Base-by-base conservation (phyloP, 106 monocot species). In the Gastrodia elata region DNA sequence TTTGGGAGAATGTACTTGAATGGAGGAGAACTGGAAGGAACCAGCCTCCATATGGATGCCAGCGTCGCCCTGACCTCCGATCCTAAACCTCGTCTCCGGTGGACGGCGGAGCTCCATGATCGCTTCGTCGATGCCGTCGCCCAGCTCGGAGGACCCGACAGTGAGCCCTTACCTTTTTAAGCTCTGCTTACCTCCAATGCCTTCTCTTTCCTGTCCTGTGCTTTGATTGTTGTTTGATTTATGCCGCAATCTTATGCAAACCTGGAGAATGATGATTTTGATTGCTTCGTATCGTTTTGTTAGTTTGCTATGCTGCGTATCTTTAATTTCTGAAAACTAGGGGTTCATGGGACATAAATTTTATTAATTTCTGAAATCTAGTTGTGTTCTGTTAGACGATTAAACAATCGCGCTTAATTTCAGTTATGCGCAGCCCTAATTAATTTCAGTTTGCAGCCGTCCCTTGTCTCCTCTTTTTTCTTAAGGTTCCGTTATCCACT, bases 61-160 rank as follows among this genome's bases (percentile, higher is more conserved):
- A 76, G 76, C 34, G 68, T 76, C 1, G 76, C 68, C 2, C 41
- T 76, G 46, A 76, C 46, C 22, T 32, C 65, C 28, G 91, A 91
- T 48, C 87, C 87, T 32, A 91, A 87, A 76, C 91, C 91, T 2
- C 77, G 91, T 18, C 85, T 91, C 49, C 82, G 91, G 24, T 91
- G 91, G 91, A 87, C 91, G 22, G 73, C 85, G 34, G 87, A 91
- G 56, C 87, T 91, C 56, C 91, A 91, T 40, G 87, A 87, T 39
- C 84, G 87, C 48, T 91, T 91, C 59, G 87, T 91, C 22, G 87
- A 91, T 67, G 87, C 91, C 64, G 91, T 91, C 56, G 68, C 78
- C 6, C 85, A 91, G 76, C 87, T 91, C 32, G 91, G 91, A 30
- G 91, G 91, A 25, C 91, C 91, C 13, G 91, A 87, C 18, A 91